These are phyloP conservation scores for Sanghuangporus sanghuang DNA, from an alignment of 1,284 basidiomycete species.

Conservation along the genomic window DNA sequence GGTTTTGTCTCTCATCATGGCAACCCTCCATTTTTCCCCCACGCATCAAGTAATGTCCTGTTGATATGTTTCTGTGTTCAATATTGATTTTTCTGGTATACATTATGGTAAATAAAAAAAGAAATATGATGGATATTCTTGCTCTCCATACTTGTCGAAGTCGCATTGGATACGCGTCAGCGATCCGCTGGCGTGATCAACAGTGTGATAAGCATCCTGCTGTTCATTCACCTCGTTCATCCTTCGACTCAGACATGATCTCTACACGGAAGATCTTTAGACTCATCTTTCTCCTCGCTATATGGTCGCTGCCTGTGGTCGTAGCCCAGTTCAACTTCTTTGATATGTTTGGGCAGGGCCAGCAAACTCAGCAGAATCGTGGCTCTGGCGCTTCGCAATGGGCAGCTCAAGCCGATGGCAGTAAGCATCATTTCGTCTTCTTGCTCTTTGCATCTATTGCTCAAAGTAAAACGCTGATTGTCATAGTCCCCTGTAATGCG, in stretches of 20 bases:
- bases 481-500: constrained; percentile 49
- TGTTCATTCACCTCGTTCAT: neutral
- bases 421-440: constrained; percentile 23
- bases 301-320: constrained; percentile 22
- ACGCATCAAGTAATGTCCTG: neutral
- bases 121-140: neutral
- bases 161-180: neutral
- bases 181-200: neutral
- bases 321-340: constrained; percentile 61
- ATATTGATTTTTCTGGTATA: neutral
- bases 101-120: neutral
- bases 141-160: neutral
- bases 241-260: neutral
- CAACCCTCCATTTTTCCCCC: neutral
- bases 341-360: constrained; percentile 48
- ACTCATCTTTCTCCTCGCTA: neutral
- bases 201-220: neutral
- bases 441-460: neutral
- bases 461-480: constrained; percentile 19
- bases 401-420: constrained; percentile 47
- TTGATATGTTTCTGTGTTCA: neutral
- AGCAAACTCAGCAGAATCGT: constrained; percentile 43
- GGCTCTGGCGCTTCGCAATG: constrained; percentile 49
- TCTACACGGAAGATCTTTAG: constrained; percentile 7
- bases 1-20: neutral